A percentile compares a stretch with the other conserved stretches of the same genome.
Evolutionary conservation across 495 filamentous ascomycete genomes (phyloP).

Genomic region (Lophiostoma macrostomum): DNA sequence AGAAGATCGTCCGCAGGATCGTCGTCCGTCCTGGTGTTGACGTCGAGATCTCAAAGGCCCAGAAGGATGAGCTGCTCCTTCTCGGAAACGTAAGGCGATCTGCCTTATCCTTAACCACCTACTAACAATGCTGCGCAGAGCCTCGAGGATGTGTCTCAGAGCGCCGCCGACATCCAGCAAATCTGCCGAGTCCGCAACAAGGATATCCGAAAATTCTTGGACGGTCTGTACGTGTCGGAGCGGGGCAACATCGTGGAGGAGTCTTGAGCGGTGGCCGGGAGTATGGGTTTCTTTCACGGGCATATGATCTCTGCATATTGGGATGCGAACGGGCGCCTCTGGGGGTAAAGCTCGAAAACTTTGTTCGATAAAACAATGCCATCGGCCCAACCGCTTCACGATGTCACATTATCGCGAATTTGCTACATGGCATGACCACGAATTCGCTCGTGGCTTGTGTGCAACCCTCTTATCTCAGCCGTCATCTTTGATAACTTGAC

Average conservation of each 20-base stretch:
- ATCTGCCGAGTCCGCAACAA: slow-evolving; percentile 99
- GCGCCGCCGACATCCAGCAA: slow-evolving; percentile 98
- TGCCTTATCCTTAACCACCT: not conserved
- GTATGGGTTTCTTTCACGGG: slow-evolving; percentile 32
- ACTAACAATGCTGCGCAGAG: slow-evolving; percentile 7
- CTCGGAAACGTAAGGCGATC: slow-evolving; percentile 61
- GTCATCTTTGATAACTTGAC: no score
- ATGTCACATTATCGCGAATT: not conserved
- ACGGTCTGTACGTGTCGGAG: slow-evolving; percentile 99
- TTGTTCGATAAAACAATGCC: slow-evolving; percentile 29
- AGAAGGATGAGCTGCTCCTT: slow-evolving; percentile 95
- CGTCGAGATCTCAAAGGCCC: slow-evolving; percentile 79
- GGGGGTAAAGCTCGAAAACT: slow-evolving; percentile 31
- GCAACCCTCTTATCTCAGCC: no score
- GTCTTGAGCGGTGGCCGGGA: slow-evolving; percentile 11
- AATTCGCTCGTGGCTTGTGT: not conserved
- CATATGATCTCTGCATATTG: slow-evolving; percentile 34
- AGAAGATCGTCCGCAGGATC: slow-evolving; percentile 96
- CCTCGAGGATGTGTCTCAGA: slow-evolving; percentile 72
- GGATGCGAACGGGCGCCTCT: slow-evolving; percentile 26
- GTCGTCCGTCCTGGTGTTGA: slow-evolving; percentile 86
- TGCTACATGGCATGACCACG: no score
- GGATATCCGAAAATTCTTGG: slow-evolving; percentile 99
- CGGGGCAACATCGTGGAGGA: slow-evolving; percentile 85
- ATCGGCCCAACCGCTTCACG: slow-evolving; percentile 5